Evolutionary conservation across 176 grass and related monocot species (phyloP).

Genomic region (Carex scoparia): DNA sequence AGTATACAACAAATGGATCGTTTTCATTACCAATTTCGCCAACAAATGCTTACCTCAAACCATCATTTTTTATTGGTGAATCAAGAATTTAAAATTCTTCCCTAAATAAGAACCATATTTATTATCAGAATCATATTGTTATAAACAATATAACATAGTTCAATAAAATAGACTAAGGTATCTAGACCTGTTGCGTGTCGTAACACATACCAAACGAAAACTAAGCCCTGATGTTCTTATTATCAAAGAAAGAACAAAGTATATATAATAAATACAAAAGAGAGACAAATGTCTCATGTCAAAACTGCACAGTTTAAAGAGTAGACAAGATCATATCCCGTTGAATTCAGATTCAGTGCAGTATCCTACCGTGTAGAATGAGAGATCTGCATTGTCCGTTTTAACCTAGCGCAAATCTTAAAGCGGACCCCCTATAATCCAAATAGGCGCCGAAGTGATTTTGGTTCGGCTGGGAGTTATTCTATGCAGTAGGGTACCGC

Average conservation of each 20-base stretch:
- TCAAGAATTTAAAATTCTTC: neutral
- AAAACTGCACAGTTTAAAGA: constrained; percentile 13
- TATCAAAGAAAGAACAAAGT: constrained; percentile 2
- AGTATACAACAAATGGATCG: neutral
- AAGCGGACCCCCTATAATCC: too few species aligned
- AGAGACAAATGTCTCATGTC: constrained; percentile 25
- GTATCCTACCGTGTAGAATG: too few species aligned
- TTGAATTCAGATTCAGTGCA: too few species aligned
- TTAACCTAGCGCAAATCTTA: too few species aligned
- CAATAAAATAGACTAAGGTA: neutral
- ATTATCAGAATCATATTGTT: neutral
- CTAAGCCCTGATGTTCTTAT: neutral
- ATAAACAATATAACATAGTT: neutral
- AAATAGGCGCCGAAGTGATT: too few species aligned
- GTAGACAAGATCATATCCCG: neutral
- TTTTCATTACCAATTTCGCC: neutral
- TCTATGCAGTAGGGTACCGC: too few species aligned
- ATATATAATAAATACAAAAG: constrained; percentile 19
- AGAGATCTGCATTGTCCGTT: too few species aligned
- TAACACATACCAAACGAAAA: constrained; percentile 9
- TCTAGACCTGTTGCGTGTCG: neutral
- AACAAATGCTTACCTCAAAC: neutral
- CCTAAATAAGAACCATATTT: neutral
- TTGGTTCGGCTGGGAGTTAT: too few species aligned
- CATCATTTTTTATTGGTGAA: neutral